A percentile compares a stretch with the other conserved stretches of the same genome.
Evolutionary conservation across 805 yeast species (phyloP).

Genomic region (Candida alai): DNA sequence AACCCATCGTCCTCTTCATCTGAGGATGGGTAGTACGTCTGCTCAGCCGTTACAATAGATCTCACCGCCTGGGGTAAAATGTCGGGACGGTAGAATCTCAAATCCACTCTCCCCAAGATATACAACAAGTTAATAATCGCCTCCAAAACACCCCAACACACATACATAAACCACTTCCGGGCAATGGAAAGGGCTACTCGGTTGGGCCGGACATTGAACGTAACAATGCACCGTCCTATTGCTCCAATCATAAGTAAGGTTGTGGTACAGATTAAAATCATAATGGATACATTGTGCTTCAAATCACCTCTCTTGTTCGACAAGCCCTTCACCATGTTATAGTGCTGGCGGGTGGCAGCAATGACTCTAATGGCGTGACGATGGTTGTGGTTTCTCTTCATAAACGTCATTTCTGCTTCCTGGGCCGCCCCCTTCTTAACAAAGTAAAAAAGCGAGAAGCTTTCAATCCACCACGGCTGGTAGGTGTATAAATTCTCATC

Average conservation of each 20-base stretch:
- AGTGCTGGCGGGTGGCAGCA: conserved; percentile 49
- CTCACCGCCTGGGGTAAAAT: conserved; percentile 38
- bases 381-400: conserved; percentile 46
- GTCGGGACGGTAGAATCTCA: conserved; percentile 80
- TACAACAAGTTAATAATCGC: conserved; percentile 52
- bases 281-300: conserved; percentile 51
- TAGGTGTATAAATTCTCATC: conserved; percentile 53
- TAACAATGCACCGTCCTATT: conserved; percentile 37
- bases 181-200: conserved; percentile 19
- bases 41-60: conserved; percentile 41
- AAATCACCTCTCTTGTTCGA: conserved; percentile 40
- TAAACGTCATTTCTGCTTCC: conserved; percentile 45
- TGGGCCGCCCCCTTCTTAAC: conserved; percentile 52
- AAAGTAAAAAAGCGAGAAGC: conserved; percentile 56
- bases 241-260: conserved; percentile 49
- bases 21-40: conserved; percentile 27
- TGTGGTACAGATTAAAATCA: conserved; percentile 46
- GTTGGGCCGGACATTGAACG: conserved; percentile 18
- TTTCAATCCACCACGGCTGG: conserved; percentile 78
- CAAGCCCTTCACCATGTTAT: conserved; percentile 36
- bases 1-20: conserved; percentile 21
- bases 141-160: conserved; percentile 68
- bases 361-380: conserved; percentile 56
- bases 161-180: conserved; percentile 58
- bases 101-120: conserved; percentile 62